Evolutionary conservation across 2,329 filamentous ascomycete genomes (phyloP).

Genomic region (Rhynchosporium secalis): DNA sequence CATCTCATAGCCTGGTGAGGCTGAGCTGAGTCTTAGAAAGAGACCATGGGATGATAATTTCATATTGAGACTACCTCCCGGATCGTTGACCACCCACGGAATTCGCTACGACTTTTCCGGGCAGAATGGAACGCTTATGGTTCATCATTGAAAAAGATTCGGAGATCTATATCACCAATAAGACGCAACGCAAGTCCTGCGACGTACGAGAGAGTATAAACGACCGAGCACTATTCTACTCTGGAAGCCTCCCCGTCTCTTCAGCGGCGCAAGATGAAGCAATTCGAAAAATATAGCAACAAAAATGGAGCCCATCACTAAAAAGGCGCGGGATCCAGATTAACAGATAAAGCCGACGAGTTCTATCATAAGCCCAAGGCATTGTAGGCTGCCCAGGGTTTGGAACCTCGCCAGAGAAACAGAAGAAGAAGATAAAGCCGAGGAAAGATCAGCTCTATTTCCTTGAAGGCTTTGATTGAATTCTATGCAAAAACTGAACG

Average conservation of each 20-base stretch:
- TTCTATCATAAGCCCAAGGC: too few relatives aligned
- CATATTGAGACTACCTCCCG: background rate
- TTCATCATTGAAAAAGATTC: background rate
- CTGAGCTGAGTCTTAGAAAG: background rate
- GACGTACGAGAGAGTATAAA: background rate
- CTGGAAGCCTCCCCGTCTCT: conserved; percentile 4
- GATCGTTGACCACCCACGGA: background rate
- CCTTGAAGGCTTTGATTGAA: too few relatives aligned
- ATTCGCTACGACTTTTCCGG: background rate
- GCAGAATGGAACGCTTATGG: background rate
- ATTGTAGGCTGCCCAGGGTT: too few relatives aligned
- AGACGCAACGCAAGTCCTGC: background rate
- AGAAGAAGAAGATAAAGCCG: too few relatives aligned
- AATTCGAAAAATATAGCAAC: background rate
- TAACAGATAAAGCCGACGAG: too few relatives aligned
- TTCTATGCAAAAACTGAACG: too few relatives aligned
- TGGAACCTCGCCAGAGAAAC: too few relatives aligned
- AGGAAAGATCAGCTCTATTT: too few relatives aligned
- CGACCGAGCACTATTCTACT: background rate
- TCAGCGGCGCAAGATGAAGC: background rate
- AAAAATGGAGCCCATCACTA: background rate
- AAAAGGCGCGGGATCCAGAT: background rate
- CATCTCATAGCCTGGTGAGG: background rate
- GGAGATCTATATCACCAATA: conserved; percentile 1
- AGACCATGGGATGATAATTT: background rate